Conservation (phyloP, 177 flowering plant species). For the Vitis hybrid region DNA sequence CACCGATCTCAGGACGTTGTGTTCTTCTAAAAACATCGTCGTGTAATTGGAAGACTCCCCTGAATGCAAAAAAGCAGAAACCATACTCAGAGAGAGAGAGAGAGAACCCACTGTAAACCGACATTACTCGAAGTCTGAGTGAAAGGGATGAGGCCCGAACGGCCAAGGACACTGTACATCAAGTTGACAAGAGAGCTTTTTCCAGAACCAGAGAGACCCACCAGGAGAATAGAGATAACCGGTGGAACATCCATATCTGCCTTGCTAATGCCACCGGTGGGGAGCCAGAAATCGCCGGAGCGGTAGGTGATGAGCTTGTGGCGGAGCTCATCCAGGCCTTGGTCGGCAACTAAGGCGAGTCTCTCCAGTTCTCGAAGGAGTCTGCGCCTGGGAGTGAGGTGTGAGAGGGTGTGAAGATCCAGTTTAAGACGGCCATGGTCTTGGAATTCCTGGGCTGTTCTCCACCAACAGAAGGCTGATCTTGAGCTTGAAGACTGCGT, state of each 20-base stretch:
- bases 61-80: neutral
- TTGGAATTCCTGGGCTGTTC: neutral
- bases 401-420: conserved; percentile 30
- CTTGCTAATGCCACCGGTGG: conserved; percentile 62
- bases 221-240: conserved; percentile 46
- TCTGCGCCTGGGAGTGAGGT: conserved; percentile 46
- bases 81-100: too few relatives aligned
- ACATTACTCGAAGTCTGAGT: conserved; percentile 59
- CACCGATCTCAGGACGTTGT: conserved; percentile 4
- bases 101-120: neutral
- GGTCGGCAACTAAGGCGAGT: conserved; percentile 47
- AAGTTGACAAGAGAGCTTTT: conserved; percentile 76
- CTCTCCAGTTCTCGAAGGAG: conserved; percentile 74
- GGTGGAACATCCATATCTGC: conserved; percentile 65
- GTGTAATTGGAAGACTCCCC: neutral
- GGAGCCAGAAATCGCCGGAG: conserved; percentile 73
- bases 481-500: neutral
- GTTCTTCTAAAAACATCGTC: conserved; percentile 7
- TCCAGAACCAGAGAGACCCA: conserved; percentile 64
- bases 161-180: conserved; percentile 76
- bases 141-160: conserved; percentile 68
- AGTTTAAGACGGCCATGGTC: conserved; percentile 16
- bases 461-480: neutral
- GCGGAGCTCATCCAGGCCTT: conserved; percentile 69
- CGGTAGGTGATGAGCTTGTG: conserved; percentile 60